Conservation (phyloP, 768 basidiomycete genomes). For the Tylopilus sp. region DNA sequence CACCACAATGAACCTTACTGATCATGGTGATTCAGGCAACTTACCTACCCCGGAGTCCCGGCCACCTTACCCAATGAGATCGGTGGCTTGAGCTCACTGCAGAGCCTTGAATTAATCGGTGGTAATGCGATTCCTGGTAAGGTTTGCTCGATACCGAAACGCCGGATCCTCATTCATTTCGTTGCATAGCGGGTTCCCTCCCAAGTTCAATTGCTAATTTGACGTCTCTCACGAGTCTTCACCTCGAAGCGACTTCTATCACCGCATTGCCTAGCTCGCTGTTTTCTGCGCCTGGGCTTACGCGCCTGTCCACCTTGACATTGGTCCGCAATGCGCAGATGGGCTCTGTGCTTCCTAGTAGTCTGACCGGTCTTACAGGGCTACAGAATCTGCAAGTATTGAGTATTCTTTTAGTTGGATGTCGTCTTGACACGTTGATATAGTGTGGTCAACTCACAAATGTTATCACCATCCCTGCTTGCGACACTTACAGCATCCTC, state of each 20-base stretch:
- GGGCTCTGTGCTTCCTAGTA: conserved; percentile 36
- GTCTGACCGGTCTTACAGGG: conserved; percentile 27
- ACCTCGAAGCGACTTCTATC: conserved; percentile 40
- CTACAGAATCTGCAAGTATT: conserved; percentile 39
- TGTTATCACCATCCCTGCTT: conserved; percentile 31
- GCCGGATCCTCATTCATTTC: not conserved
- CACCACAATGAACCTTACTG: not conserved
- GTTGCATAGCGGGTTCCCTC: conserved; percentile 37
- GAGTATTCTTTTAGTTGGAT: not conserved
- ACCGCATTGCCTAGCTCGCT: conserved; percentile 32
- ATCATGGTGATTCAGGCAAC: conserved; percentile 23
- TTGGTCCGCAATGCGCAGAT: conserved; percentile 41
- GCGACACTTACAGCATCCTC: conserved; percentile 30
- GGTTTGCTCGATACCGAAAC: conserved; percentile 6
- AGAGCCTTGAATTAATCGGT: conserved; percentile 39
- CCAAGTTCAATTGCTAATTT: conserved; percentile 38
- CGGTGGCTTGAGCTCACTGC: conserved; percentile 36
- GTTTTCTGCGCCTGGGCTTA: conserved; percentile 33
- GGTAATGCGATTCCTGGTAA: conserved; percentile 41
- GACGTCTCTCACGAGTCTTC: conserved; percentile 36
- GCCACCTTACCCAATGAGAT: conserved; percentile 40
- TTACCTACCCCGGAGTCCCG: conserved; percentile 47
- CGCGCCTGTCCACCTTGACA: conserved; percentile 33
- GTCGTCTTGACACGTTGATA: conserved; percentile 4
- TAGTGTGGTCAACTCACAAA: conserved; percentile 39